Conservation (phyloP, 768 basidiomycete genomes). For the Lactarius trivialis region DNA sequence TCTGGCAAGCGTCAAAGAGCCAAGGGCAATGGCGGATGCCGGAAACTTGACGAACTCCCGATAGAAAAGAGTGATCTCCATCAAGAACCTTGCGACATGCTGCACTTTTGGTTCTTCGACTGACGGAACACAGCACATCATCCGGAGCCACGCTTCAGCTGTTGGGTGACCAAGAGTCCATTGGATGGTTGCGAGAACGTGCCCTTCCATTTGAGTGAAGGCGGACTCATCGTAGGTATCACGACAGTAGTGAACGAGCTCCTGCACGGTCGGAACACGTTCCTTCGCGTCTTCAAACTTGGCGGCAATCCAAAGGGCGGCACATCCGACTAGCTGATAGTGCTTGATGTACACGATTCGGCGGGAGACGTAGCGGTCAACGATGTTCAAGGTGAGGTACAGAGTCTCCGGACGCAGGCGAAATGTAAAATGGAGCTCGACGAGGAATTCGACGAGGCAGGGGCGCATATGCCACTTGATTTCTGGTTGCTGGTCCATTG, state of each 20-base stretch:
- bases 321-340: conserved; percentile 98
- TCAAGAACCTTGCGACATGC: conserved; percentile 93
- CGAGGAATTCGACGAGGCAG: conserved; percentile 96
- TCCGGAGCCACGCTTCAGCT: conserved; percentile 93
- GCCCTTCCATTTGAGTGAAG: conserved; percentile 99
- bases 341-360: conserved; percentile 98
- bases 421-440: conserved; percentile 97
- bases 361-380: conserved; percentile 98
- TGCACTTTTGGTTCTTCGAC: conserved; percentile 87
- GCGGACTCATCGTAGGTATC: conserved; percentile 96
- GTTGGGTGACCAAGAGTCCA: conserved; percentile 98
- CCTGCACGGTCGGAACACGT: conserved; percentile 91
- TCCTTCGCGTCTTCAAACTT: conserved; percentile 99
- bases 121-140: conserved; percentile 67
- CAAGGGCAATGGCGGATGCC: conserved; percentile 85
- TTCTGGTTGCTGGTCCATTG: conserved; percentile 99
- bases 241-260: conserved; percentile 91
- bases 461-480: conserved; percentile 99
- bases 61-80: conserved; percentile 99
- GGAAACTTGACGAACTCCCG: conserved; percentile 86
- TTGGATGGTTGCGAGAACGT: conserved; percentile 91
- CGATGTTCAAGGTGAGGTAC: conserved; percentile 96
- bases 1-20: conserved; percentile 81
- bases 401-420: conserved; percentile 97
- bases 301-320: conserved; percentile 97